Evolutionary conservation across 192 early-diverging fungal species (phyloP).

Genomic region (Phlyctochytrium arcticum): DNA sequence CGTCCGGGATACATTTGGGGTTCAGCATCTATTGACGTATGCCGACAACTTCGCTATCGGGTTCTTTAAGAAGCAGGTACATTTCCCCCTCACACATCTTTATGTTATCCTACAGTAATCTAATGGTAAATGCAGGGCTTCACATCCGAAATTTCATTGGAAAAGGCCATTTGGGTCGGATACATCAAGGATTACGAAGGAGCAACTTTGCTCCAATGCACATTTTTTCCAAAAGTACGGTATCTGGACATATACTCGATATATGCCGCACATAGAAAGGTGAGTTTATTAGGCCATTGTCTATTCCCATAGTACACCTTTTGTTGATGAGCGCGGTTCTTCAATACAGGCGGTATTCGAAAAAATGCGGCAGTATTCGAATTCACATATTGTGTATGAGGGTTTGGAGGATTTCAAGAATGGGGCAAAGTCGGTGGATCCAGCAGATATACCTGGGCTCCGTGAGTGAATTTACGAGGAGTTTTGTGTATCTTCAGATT

Average conservation of each 20-base stretch:
- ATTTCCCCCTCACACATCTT: not conserved
- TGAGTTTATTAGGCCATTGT: not conserved
- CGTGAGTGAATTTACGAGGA: conserved; percentile 42
- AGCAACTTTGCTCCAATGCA: conserved; percentile 88
- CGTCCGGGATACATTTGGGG: conserved; percentile 65
- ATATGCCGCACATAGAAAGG: conserved; percentile 24
- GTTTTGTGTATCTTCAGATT: too few relatives aligned
- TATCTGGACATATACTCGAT: conserved; percentile 16
- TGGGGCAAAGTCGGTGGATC: conserved; percentile 55
- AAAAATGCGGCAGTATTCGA: conserved; percentile 73
- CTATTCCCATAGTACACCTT: too few relatives aligned
- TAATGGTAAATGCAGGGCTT: conserved; percentile 59
- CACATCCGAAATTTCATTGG: conserved; percentile 93
- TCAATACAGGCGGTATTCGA: conserved; percentile 80
- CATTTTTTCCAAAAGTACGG: conserved; percentile 23
- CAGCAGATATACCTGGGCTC: conserved; percentile 83
- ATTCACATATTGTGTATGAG: conserved; percentile 73
- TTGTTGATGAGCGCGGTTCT: too few relatives aligned
- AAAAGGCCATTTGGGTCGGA: conserved; percentile 90
- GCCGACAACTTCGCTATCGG: conserved; percentile 99
- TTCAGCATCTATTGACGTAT: conserved; percentile 91
- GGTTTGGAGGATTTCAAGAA: conserved; percentile 67
- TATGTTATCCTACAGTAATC: not conserved
- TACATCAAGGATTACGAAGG: conserved; percentile 99
- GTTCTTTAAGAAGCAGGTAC: conserved; percentile 94